These are phyloP conservation scores for Kazachstania taianensis DNA, from an alignment of 805 yeast species.

Conservation along the genomic window DNA sequence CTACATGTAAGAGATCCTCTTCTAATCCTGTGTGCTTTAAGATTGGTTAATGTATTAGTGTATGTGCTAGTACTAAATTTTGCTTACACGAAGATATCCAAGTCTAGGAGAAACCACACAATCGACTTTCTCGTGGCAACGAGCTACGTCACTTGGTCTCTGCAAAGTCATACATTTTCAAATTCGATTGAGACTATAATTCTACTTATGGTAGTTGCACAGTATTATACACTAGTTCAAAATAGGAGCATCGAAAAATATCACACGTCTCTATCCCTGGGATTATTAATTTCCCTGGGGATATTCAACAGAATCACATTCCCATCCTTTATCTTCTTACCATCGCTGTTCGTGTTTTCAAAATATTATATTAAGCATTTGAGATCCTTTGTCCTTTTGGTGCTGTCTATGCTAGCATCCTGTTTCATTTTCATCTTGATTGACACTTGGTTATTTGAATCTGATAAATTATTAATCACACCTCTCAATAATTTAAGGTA, in stretches of 20 bases:
- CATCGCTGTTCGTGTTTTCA: slow-evolving; percentile 37
- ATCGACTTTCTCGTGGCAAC: slow-evolving; percentile 31
- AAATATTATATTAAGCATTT: slow-evolving; percentile 34
- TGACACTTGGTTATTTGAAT: slow-evolving; percentile 43
- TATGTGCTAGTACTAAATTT: slow-evolving; percentile 12
- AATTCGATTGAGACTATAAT: slow-evolving; percentile 64
- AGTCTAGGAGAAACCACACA: not conserved
- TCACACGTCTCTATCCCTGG: slow-evolving; percentile 30
- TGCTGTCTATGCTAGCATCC: slow-evolving; percentile 29
- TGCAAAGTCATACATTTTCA: slow-evolving; percentile 84
- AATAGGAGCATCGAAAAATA: not conserved
- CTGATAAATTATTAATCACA: slow-evolving; percentile 35
- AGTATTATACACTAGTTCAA: slow-evolving; percentile 24
- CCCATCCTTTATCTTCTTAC: slow-evolving; percentile 60
- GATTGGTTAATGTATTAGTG: slow-evolving; percentile 37
- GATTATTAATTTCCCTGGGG: slow-evolving; percentile 50
- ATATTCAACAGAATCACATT: slow-evolving; percentile 80
- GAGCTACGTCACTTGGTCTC: slow-evolving; percentile 63
- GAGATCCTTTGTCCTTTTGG: slow-evolving; percentile 25
- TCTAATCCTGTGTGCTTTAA: slow-evolving; percentile 41
- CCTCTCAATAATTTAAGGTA: slow-evolving; percentile 72
- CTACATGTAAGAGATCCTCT: slow-evolving; percentile 31
- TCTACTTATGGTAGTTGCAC: slow-evolving; percentile 33
- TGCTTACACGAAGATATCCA: not conserved
- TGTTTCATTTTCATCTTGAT: slow-evolving; percentile 33